These are phyloP conservation scores for Ophiocordyceps camponoti-floridani DNA, from an alignment of 2,329 filamentous ascomycete genomes.

Conservation along the genomic window DNA sequence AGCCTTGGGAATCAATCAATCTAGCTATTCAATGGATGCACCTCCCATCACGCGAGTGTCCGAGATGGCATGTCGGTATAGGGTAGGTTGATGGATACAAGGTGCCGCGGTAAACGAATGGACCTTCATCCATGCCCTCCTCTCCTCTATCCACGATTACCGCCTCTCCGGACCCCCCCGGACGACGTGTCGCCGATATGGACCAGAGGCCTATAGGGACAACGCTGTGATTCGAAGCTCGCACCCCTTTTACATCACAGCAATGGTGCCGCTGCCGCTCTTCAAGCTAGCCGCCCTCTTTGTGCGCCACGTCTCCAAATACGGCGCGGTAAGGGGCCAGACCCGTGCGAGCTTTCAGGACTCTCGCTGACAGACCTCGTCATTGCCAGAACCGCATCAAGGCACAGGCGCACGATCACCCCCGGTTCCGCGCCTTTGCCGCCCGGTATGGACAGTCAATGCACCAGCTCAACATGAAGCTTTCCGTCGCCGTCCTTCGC, in stretches of 20 bases:
- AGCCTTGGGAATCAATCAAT: too few species aligned
- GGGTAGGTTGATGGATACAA: too few species aligned
- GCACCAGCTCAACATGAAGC: conserved; percentile 49
- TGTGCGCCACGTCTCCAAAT: conserved; percentile 48
- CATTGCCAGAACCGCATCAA: conserved; percentile 43
- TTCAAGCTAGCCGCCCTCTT: conserved; percentile 51
- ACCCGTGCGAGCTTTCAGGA: neutral
- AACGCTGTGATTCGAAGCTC: neutral
- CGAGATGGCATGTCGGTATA: too few species aligned
- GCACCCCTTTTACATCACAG: neutral
- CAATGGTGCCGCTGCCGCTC: conserved; percentile 46
- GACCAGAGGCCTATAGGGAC: neutral
- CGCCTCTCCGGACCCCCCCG: too few species aligned
- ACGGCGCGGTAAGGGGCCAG: conserved; percentile 41
- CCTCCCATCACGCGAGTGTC: too few species aligned
- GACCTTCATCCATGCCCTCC: too few species aligned
- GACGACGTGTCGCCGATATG: neutral
- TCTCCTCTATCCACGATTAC: too few species aligned
- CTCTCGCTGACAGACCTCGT: conserved; percentile 4
- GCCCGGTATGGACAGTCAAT: conserved; percentile 44
- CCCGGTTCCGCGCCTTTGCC: conserved; percentile 39
- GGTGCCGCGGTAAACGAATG: too few species aligned
- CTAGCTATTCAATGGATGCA: too few species aligned
- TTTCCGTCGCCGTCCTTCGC: conserved; percentile 40
- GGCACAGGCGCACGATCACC: conserved; percentile 45